Percentiles rank a stretch among this genome's conserved stretches.
These are phyloP conservation scores for Trametes coccinea DNA, from an alignment of 768 basidiomycete genomes.

Conservation along the genomic window DNA sequence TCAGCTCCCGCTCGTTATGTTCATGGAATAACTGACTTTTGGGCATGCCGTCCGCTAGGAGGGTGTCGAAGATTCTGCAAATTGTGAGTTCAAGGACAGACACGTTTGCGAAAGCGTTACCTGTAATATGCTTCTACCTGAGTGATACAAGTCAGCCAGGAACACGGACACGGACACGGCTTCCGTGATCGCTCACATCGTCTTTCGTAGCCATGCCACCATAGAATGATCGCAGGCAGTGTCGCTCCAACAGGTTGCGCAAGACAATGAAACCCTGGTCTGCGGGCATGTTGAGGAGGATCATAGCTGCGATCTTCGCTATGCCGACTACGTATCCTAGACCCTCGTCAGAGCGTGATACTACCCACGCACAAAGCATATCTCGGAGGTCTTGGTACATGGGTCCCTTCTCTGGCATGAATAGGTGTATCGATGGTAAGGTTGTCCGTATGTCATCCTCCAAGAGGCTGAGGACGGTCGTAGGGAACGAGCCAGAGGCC, in stretches of 20 bases:
- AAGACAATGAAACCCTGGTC: slow-evolving; percentile 78
- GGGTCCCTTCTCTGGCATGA: slow-evolving; percentile 73
- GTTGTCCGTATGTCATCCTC: slow-evolving; percentile 76
- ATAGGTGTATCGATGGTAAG: slow-evolving; percentile 78
- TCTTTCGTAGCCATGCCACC: slow-evolving; percentile 68
- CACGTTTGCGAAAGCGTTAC: slow-evolving; percentile 39
- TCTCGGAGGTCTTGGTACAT: slow-evolving; percentile 82
- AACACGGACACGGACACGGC: slow-evolving; percentile 16
- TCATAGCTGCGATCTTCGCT: slow-evolving; percentile 81
- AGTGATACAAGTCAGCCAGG: slow-evolving; percentile 21
- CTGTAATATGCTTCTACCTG: slow-evolving; percentile 92
- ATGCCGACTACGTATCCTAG: slow-evolving; percentile 70
- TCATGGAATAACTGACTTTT: slow-evolving; percentile 59
- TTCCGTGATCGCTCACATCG: slow-evolving; percentile 58
- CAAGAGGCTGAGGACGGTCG: slow-evolving; percentile 58
- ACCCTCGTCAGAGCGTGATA: slow-evolving; percentile 80
- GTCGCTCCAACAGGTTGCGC: slow-evolving; percentile 83
- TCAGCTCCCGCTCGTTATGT: not conserved
- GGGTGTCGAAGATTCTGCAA: slow-evolving; percentile 83
- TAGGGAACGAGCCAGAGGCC: slow-evolving; percentile 64
- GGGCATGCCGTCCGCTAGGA: slow-evolving; percentile 91
- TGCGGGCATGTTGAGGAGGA: slow-evolving; percentile 77
- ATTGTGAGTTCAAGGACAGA: slow-evolving; percentile 17
- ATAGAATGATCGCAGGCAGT: slow-evolving; percentile 84
- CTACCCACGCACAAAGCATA: slow-evolving; percentile 85